Conservation (phyloP, 352 stramenopile genomes). For the Phytopythium cucurbitacearum region DNA sequence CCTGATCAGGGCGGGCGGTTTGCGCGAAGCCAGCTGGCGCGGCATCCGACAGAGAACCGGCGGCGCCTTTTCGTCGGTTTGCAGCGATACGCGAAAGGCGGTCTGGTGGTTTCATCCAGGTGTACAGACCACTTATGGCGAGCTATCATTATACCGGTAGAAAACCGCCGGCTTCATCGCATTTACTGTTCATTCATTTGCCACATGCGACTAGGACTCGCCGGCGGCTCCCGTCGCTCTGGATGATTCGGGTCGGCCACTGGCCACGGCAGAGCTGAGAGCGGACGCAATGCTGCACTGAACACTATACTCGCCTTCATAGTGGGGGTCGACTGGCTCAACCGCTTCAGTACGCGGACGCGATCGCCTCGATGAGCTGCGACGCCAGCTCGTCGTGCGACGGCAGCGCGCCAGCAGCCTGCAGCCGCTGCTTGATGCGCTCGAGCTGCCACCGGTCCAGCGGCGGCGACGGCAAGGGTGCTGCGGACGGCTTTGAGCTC, state of each 20-base stretch:
- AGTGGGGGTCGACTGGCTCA: not conserved
- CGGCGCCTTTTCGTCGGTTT: too few relatives aligned
- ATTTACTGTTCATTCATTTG: too few relatives aligned
- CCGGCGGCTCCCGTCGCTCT: too few relatives aligned
- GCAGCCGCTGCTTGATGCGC: constrained; percentile 28
- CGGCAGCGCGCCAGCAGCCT: constrained; percentile 37
- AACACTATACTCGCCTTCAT: not conserved
- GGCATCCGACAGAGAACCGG: too few relatives aligned
- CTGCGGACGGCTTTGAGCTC: constrained; percentile 5
- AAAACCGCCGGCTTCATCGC: too few relatives aligned
- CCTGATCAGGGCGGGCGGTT: not conserved
- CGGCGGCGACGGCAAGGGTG: not conserved
- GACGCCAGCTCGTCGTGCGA: constrained; percentile 61
- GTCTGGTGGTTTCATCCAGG: not conserved
- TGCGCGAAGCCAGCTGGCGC: not conserved
- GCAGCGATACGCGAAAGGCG: not conserved
- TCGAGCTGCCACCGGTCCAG: constrained; percentile 18
- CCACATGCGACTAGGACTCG: too few relatives aligned
- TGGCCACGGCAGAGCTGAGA: too few relatives aligned
- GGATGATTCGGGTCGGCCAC: too few relatives aligned
- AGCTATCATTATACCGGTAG: too few relatives aligned
- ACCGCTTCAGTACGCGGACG: constrained; percentile 24
- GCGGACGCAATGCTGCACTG: not conserved
- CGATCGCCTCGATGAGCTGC: constrained; percentile 43
- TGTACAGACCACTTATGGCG: too few relatives aligned